A percentile compares a stretch with the other conserved stretches of the same genome.
Conservation (phyloP, 208 protist genomes). For the Zelonia costaricensis region DNA sequence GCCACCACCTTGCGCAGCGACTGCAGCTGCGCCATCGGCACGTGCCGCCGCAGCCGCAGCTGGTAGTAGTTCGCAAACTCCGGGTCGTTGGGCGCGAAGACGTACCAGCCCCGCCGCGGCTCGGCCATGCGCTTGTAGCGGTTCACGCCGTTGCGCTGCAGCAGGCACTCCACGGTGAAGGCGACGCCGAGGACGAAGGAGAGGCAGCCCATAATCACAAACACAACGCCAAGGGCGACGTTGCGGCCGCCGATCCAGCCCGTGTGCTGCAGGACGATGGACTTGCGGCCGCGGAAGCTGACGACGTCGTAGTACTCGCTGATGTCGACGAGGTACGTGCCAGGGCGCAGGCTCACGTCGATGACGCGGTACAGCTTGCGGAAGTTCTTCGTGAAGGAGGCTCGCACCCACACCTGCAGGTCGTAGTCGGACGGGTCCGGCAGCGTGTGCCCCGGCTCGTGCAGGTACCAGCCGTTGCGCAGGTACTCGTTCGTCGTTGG, state of each 20-base stretch:
- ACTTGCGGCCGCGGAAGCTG: constrained; percentile 94
- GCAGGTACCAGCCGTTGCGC: constrained; percentile 79
- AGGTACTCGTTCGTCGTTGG: constrained; percentile 75
- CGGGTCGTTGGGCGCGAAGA: constrained; percentile 38
- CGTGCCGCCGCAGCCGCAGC: constrained; percentile 53
- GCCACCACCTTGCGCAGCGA: constrained; percentile 36
- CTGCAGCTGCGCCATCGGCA: constrained; percentile 49
- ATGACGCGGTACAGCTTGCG: constrained; percentile 97
- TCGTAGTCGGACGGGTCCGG: constrained; percentile 91
- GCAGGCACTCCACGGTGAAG: constrained; percentile 56
- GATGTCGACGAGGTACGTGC: constrained; percentile 81
- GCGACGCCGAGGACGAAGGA: constrained; percentile 58
- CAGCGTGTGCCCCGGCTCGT: constrained; percentile 83
- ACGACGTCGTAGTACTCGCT: constrained; percentile 94
- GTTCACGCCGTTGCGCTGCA: constrained; percentile 29
- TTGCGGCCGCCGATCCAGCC: constrained; percentile 64
- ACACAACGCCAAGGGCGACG: constrained; percentile 51
- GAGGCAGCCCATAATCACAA: constrained; percentile 57
- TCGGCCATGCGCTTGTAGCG: constrained; percentile 32
- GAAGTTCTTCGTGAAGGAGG: constrained; percentile 93
- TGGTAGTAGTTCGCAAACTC: constrained; percentile 73
- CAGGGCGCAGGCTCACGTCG: constrained; percentile 62
- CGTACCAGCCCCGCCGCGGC: constrained; percentile 69
- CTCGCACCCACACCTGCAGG: constrained; percentile 98
- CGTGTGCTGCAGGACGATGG: constrained; percentile 88